Percentiles rank a stretch among this genome's conserved stretches.
These are phyloP conservation scores for Tetracladium setigerum DNA, from an alignment of 495 filamentous ascomycete species.

Conservation along the genomic window DNA sequence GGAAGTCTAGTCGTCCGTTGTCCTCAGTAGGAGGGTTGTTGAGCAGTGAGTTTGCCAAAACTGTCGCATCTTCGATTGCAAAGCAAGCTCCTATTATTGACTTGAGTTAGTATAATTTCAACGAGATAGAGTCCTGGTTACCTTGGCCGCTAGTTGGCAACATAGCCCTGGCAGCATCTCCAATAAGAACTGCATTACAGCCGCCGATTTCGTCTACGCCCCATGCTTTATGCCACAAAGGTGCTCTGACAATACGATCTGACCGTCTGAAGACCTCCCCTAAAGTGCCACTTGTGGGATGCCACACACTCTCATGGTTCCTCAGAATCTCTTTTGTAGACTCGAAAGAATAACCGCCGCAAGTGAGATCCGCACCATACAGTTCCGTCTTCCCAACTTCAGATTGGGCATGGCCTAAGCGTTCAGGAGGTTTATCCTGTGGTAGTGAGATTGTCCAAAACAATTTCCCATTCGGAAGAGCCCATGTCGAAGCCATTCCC, in stretches of 20 bases:
- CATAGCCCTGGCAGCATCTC: conserved; percentile 37
- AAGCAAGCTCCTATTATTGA: conserved; percentile 20
- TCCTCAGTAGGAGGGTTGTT: conserved; percentile 12
- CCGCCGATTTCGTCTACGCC: conserved; percentile 10
- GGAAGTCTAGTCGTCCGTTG: conserved; percentile 3
- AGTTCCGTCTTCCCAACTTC: neutral
- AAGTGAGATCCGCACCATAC: conserved; percentile 4
- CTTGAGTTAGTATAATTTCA: no score
- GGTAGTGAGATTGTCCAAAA: conserved; percentile 18
- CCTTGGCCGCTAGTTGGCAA: conserved; percentile 40
- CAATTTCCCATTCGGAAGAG: conserved; percentile 16
- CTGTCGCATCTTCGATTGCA: conserved; percentile 23
- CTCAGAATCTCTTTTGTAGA: conserved; percentile 15
- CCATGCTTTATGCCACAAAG: conserved; percentile 17
- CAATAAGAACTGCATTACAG: conserved; percentile 13
- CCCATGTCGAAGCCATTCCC: conserved; percentile 18
- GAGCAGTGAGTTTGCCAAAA: conserved; percentile 21
- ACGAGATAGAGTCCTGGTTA: no score
- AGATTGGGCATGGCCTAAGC: neutral
- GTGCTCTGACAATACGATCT: conserved; percentile 15
- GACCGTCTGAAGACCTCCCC: conserved; percentile 13
- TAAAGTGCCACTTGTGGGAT: conserved; percentile 16
- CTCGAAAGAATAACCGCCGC: conserved; percentile 18
- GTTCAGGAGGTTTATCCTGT: neutral
- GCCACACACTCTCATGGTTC: conserved; percentile 13